phyloP scores from a whole-genome alignment of 1,139 yeast genomes.

The Schizosaccharomyces versatilis region DNA sequence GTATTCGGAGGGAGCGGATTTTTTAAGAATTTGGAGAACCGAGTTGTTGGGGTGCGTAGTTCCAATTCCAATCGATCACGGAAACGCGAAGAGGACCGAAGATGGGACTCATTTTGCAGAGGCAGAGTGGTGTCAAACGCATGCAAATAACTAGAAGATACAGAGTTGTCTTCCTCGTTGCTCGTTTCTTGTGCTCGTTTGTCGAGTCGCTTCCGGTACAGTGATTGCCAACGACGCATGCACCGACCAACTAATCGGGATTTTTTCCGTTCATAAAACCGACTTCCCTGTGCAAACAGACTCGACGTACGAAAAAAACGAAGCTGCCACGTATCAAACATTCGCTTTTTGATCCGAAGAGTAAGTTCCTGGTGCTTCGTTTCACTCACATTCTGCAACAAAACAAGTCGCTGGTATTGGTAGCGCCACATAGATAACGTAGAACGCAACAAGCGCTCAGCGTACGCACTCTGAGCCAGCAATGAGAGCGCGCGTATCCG shows the following conservation, averaged over 20 bases:
- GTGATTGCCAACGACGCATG: background rate
- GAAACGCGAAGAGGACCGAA: background rate
- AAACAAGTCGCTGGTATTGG: background rate
- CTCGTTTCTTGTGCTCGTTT: background rate
- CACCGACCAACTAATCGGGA: background rate
- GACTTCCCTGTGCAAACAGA: background rate
- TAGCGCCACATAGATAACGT: background rate
- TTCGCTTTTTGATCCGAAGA: background rate
- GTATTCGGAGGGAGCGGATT: background rate
- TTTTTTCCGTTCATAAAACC: background rate
- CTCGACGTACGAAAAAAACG: background rate
- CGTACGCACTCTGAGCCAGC: too few species aligned
- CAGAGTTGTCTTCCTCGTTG: background rate
- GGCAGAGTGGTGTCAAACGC: constrained; percentile 1
- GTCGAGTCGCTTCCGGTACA: background rate
- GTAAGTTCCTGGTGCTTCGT: constrained; percentile 1
- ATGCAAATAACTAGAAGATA: background rate
- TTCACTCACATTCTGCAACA: background rate
- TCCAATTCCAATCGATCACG: background rate
- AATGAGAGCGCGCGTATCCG: too few species aligned
- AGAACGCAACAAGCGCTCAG: background rate
- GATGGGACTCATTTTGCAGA: background rate
- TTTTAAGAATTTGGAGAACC: background rate
- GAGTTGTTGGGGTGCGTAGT: background rate
- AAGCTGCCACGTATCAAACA: constrained; percentile 1